Evolutionary conservation across 2,329 filamentous ascomycete genomes (phyloP).

Genomic region (Pseudovirgaria hyperparasitica): DNA sequence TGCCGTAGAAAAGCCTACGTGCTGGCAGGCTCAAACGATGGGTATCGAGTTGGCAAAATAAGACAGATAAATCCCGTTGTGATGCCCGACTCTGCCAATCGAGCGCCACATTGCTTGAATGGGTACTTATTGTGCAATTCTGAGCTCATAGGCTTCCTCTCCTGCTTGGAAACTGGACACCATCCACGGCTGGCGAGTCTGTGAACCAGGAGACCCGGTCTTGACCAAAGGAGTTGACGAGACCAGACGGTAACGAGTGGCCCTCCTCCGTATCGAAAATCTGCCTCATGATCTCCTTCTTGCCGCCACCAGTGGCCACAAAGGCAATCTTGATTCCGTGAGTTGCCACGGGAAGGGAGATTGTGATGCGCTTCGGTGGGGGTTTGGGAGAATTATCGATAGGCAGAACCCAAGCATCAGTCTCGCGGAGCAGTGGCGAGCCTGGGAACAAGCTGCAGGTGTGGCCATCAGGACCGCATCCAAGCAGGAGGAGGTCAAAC

Average conservation of each 20-base stretch:
- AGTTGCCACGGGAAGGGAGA: constrained; percentile 81
- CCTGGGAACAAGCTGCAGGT: constrained; percentile 94
- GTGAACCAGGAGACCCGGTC: constrained; percentile 95
- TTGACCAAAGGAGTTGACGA: constrained; percentile 74
- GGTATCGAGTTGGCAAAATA: no score
- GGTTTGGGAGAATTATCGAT: constrained; percentile 94
- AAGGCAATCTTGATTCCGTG: constrained; percentile 82
- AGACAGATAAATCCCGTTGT: no score
- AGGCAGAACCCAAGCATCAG: constrained; percentile 79
- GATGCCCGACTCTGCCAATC: no score
- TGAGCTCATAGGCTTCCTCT: constrained; percentile 57
- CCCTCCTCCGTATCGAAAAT: constrained; percentile 76
- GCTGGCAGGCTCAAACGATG: no score
- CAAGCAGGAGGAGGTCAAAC: constrained; percentile 87
- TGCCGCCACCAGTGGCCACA: constrained; percentile 76
- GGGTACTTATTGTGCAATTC: no score
- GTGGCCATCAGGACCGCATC: constrained; percentile 91
- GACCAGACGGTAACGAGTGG: constrained; percentile 62
- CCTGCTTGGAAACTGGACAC: constrained; percentile 62
- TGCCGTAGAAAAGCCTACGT: no score
- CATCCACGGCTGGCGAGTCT: constrained; percentile 73
- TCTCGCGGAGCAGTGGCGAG: constrained; percentile 75
- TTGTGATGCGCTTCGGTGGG: constrained; percentile 76
- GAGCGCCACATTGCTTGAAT: no score
- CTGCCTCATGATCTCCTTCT: constrained; percentile 83